A percentile compares a stretch with the other conserved stretches of the same genome.
phyloP scores from a whole-genome alignment of 2,329 filamentous ascomycete species.

The Chaetomium strumarium region DNA sequence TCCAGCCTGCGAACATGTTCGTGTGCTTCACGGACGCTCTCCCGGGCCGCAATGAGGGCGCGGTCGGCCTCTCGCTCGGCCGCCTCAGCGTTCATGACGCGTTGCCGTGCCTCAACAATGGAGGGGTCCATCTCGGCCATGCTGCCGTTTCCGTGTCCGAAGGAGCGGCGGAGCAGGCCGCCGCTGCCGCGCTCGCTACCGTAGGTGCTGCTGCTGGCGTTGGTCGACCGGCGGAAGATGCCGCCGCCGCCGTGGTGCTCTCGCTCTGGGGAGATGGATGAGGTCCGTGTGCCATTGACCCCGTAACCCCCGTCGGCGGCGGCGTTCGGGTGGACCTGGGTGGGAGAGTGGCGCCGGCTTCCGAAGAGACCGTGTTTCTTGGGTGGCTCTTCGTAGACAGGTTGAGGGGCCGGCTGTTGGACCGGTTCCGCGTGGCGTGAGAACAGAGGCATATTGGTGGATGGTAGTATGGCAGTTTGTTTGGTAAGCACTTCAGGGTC shows the following conservation, averaged over 20 bases:
- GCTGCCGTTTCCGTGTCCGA: constrained; percentile 37
- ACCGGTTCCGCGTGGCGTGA: constrained; percentile 30
- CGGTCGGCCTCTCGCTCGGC: constrained; percentile 61
- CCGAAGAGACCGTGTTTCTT: constrained; percentile 16
- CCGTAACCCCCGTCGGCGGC: constrained; percentile 25
- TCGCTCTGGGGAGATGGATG: constrained; percentile 22
- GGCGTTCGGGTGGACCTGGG: constrained; percentile 16
- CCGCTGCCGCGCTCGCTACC: constrained; percentile 25
- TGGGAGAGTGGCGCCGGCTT: constrained; percentile 24
- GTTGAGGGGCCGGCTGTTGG: constrained; percentile 22
- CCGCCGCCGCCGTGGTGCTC: constrained; percentile 18
- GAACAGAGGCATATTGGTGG: constrained; percentile 32
- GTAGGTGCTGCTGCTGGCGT: constrained; percentile 24
- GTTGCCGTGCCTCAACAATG: constrained; percentile 56
- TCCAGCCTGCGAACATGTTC: constrained; percentile 59
- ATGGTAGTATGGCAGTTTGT: background rate
- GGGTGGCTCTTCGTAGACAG: constrained; percentile 24
- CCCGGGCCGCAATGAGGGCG: constrained; percentile 51
- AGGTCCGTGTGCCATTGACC: constrained; percentile 10
- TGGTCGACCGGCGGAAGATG: constrained; percentile 27
- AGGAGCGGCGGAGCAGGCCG: constrained; percentile 39
- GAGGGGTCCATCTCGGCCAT: constrained; percentile 50
- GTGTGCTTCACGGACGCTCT: constrained; percentile 55
- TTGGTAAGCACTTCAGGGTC: background rate
- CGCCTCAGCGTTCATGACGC: constrained; percentile 55